Base-by-base conservation (phyloP, 164 flowering plant species). In the Chimonanthus salicifolius region DNA sequence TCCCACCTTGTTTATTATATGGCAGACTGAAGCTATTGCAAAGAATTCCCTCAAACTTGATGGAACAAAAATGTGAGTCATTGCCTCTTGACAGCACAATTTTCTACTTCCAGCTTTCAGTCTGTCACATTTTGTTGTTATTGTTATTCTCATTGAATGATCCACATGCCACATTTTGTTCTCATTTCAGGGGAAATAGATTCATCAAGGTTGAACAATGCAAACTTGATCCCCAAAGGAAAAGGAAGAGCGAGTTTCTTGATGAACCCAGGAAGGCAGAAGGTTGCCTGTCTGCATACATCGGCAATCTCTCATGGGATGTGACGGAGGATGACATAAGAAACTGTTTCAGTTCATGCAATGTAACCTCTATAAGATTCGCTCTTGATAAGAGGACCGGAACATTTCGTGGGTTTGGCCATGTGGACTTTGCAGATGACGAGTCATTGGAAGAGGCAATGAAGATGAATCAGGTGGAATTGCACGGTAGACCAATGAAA, bases 381-480 rank as follows among this genome's bases (percentile, higher is more conserved):
- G 69, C 75, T 18, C 48, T 49, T 21, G 43, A 73, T 10, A 73
- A 73, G 69, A 73, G 45, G 49, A 73, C 63, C 4, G 75, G 75
- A 16, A 66, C 16, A 20, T 73, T 73, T 21, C 63, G 63, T 43
- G 75, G 75, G 66, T 73, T 73, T 51, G 75, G 75, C 16, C 75
- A 73, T 44, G 66, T 73, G 66, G 75, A 73, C 49, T 73, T 73
- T 73, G 75, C 69, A 51, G 75, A 73, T 73, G 75, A 73, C 21
- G 43, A 66, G 66, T 73, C 75, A 54, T 46, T 73, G 4, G 75
- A 73, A 33, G 75, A 50, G 50, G 60, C 73, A 67, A 71, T 21
- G 80, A 79, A 79, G 83, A 83, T 81, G 81, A 82, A 75, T 66
- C 47, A 16, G 58, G 70, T n/a, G 10, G 58, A 58, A 75, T 44